phyloP scores from a whole-genome alignment of 768 basidiomycete genomes.

The Hygrocybe punicea region DNA sequence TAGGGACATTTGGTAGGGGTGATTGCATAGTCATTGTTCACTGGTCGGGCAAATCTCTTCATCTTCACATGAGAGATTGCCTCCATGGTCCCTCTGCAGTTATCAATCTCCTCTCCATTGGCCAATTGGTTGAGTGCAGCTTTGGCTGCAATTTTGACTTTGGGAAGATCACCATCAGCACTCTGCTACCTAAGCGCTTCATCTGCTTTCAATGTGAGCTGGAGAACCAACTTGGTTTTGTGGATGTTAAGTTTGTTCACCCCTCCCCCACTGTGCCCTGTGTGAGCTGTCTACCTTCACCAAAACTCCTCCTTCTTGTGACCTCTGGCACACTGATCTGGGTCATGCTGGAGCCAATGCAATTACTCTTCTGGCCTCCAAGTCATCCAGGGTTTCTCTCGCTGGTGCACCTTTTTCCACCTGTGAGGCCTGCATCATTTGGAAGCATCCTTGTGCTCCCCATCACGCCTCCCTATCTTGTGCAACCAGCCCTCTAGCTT shows the following conservation, averaged over 20 bases:
- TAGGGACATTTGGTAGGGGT: slow-evolving; percentile 9
- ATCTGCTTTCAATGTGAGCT: background rate
- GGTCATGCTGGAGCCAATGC: slow-evolving; percentile 23
- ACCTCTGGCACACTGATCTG: slow-evolving; percentile 25
- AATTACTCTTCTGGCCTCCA: slow-evolving; percentile 13
- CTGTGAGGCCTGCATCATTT: slow-evolving; percentile 25
- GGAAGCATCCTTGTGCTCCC: slow-evolving; percentile 20
- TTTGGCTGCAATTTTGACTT: slow-evolving; percentile 4
- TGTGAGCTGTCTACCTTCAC: slow-evolving; percentile 1
- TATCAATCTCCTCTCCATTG: slow-evolving; percentile 19
- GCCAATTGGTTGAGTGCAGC: slow-evolving; percentile 17
- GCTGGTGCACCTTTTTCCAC: slow-evolving; percentile 2
- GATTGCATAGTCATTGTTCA: slow-evolving; percentile 8
- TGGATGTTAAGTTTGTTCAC: slow-evolving; percentile 17
- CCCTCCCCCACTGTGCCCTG: background rate
- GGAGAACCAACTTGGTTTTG: slow-evolving; percentile 6
- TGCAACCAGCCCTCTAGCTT: background rate
- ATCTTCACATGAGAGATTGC: slow-evolving; percentile 17
- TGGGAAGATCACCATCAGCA: too few species aligned
- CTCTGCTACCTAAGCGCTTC: too few species aligned
- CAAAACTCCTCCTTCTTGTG: background rate
- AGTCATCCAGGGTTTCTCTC: slow-evolving; percentile 16
- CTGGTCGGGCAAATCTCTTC: slow-evolving; percentile 2
- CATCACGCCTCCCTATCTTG: background rate
- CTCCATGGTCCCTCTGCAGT: slow-evolving; percentile 20